A percentile compares a stretch with the other conserved stretches of the same genome.
phyloP scores from a whole-genome alignment of 1,284 basidiomycete species.

The Ustilago shanxiensis region DNA sequence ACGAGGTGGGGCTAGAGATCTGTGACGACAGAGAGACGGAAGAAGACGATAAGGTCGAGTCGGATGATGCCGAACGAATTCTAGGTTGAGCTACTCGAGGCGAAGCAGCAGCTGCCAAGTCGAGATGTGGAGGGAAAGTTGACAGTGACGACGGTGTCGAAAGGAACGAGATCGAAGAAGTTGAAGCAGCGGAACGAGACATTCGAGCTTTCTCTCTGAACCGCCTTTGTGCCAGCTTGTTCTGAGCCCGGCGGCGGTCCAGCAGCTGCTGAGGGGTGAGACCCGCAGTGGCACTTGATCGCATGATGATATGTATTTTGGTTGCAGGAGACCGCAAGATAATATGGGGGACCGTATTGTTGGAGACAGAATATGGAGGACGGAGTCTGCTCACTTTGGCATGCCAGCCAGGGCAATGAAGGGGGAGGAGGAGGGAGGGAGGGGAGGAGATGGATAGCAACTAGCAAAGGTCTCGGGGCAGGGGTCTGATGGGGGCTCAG shows the following conservation, averaged over 20 bases:
- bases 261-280: constrained; percentile 50
- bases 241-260: constrained; percentile 52
- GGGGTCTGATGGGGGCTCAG: background rate
- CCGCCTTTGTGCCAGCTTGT: constrained; percentile 50
- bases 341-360: background rate
- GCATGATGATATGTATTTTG: constrained; percentile 20
- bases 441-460: background rate
- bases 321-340: background rate
- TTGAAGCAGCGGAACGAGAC: constrained; percentile 18
- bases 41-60: constrained; percentile 21
- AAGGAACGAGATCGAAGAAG: constrained; percentile 7
- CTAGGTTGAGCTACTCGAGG: constrained; percentile 1
- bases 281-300: constrained; percentile 40
- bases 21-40: constrained; percentile 23
- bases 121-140: constrained; percentile 18
- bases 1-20: constrained; percentile 31
- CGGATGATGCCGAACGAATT: constrained; percentile 28
- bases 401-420: constrained; percentile 16
- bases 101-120: constrained; percentile 12
- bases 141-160: constrained; percentile 9
- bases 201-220: constrained; percentile 47
- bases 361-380: background rate
- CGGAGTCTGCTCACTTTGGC: background rate
- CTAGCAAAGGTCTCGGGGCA: background rate
- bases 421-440: too few species aligned